These are phyloP conservation scores for Aegilops umbellulata DNA, from an alignment of 176 grass and related monocot species.

Conservation along the genomic window DNA sequence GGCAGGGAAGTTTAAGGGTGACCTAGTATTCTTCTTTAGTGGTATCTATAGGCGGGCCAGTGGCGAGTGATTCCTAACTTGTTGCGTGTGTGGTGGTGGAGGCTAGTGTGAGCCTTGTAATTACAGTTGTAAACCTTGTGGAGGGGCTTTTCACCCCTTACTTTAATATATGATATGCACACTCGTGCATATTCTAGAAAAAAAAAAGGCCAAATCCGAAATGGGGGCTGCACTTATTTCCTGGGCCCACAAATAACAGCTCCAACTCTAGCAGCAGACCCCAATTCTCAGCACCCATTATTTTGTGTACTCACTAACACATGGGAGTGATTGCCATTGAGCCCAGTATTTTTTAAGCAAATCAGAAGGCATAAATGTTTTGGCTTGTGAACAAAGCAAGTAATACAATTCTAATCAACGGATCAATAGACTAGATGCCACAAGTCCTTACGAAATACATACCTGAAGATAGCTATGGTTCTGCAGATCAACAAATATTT, in stretches of 20 bases:
- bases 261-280: neutral
- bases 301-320: neutral
- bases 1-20: too few species aligned
- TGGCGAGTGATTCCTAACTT: too few species aligned
- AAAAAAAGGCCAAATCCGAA: neutral
- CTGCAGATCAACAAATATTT: conserved; percentile 95
- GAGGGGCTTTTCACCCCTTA: too few species aligned
- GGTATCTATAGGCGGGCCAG: too few species aligned
- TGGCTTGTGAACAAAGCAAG: neutral
- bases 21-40: too few species aligned
- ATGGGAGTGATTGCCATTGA: neutral
- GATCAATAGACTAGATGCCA: neutral
- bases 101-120: too few species aligned
- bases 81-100: too few species aligned
- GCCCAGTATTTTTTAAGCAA: neutral
- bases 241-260: neutral
- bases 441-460: neutral
- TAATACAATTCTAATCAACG: neutral
- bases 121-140: too few species aligned
- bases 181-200: too few species aligned
- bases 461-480: conserved; percentile 85
- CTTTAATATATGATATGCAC: too few species aligned
- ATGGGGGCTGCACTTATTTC: neutral
- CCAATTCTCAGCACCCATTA: neutral
- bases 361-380: neutral